phyloP scores from a whole-genome alignment of 1,139 yeast species.

The Chernovozyma aurita region DNA sequence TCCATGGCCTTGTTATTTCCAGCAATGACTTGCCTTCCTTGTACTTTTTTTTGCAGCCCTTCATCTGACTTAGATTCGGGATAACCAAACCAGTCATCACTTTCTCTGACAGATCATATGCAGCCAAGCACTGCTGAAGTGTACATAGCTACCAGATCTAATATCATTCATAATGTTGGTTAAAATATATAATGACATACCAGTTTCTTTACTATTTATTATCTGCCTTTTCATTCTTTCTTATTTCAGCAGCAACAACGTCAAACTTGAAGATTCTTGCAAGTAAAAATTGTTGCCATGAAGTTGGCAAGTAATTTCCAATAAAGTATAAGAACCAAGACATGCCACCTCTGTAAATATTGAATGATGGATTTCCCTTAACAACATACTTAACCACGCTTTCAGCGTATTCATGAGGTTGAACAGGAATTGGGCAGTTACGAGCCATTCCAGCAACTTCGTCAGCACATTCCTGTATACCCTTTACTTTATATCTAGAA shows the following conservation, averaged over 20 bases:
- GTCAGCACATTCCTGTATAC: constrained; percentile 21
- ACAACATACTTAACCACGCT: constrained; percentile 24
- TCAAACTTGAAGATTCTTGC: constrained; percentile 6
- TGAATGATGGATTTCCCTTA: constrained; percentile 22
- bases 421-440: constrained; percentile 12
- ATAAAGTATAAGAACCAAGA: constrained; percentile 3
- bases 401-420: constrained; percentile 28
- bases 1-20: no score
- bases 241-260: constrained; percentile 2
- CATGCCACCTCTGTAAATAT: constrained; percentile 25
- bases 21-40: no score
- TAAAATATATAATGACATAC: no score
- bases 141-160: no score
- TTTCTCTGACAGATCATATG: no score
- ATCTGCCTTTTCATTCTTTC: not conserved
- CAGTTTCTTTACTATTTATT: not conserved
- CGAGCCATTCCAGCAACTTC: constrained; percentile 27
- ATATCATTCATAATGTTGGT: no score
- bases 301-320: constrained; percentile 4
- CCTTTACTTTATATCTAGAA: constrained; percentile 24
- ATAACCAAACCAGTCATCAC: no score
- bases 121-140: no score
- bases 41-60: no score
- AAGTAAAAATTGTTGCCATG: constrained; percentile 1
- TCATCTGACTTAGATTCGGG: no score